Conservation (phyloP, 306 rosid genomes). For the Mimosa pudica region DNA sequence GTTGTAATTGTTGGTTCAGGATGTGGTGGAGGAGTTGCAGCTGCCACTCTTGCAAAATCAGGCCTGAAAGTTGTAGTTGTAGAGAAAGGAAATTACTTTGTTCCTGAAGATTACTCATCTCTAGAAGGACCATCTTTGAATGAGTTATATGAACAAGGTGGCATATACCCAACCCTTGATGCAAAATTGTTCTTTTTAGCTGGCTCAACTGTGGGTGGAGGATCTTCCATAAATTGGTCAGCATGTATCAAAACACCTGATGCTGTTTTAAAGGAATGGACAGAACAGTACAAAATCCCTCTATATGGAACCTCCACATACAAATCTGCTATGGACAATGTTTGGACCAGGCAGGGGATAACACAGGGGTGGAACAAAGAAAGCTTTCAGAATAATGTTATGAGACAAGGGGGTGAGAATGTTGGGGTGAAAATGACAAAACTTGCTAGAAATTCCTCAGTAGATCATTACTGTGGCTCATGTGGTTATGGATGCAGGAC, state of each 20-base stretch:
- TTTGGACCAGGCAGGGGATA: conserved; percentile 74
- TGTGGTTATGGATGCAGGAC: conserved; percentile 52
- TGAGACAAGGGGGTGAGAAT: conserved; percentile 73
- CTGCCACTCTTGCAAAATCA: conserved; percentile 77
- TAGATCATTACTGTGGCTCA: conserved; percentile 79
- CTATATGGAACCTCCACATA: conserved; percentile 62
- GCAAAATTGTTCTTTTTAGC: conserved; percentile 77
- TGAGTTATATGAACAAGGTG: conserved; percentile 71
- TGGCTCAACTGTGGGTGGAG: conserved; percentile 94
- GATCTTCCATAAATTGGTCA: conserved; percentile 91
- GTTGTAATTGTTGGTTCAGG: conserved; percentile 86
- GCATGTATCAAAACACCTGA: conserved; percentile 83
- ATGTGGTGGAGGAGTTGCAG: conserved; percentile 96
- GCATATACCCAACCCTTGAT: conserved; percentile 58
- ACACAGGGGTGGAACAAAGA: conserved; percentile 52
- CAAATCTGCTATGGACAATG: conserved; percentile 71
- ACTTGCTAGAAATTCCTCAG: conserved; percentile 68
- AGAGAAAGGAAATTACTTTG: conserved; percentile 89
- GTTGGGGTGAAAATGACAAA: conserved; percentile 64
- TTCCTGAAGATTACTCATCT: conserved; percentile 74
- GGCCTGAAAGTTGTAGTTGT: conserved; percentile 79
- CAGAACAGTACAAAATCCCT: conserved; percentile 60
- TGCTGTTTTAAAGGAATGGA: conserved; percentile 73
- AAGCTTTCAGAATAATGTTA: conserved; percentile 69
- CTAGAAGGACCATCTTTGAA: conserved; percentile 77